Base-by-base conservation (phyloP, 345 rosid species). In the Syzygium grande region DNA sequence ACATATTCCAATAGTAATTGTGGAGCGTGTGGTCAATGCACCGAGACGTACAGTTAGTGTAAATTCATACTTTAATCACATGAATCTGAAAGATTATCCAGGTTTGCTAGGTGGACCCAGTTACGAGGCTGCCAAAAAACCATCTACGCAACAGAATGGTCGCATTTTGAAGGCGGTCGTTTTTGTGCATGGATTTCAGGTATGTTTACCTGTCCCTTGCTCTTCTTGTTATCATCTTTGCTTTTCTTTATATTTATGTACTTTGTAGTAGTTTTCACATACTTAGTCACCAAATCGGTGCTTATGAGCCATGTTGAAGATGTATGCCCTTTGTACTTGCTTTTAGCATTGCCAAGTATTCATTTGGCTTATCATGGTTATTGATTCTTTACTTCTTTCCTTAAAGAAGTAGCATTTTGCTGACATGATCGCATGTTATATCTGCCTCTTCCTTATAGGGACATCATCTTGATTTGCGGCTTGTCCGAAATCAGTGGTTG, bases 121-220 rank as follows among this genome's bases (percentile, higher is more conserved):
- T 56, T 84, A 89, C 61, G 93, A 92, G 55, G 84, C 89, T 16
- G 89, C 87, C 56, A 93, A 90, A 83, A 91, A 91, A 84, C 84
- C 88, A 63, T 87, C 91, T 85, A 89, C 79, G n/a, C 91, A 86
- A 65, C 92, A 92, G 87, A 93, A 59, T 80, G 90, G 90, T 54
- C 88, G 88, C 38, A 93, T 94, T 52, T 91, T 98, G 90, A 98
- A 96, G 92, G 89, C 94, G 58, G 98, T 94, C 59, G 90, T 98
- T 63, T 98, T 98, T 79, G 98, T 98, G 90, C 99, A 96, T 90
- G 99, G 99, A 54, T 98, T 98, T 93, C 99, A 98, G 98, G 99
- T 91, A 95, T 92, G 95, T 87, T 87, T 77, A 68, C 30, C 55
- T 86, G 55, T 63, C 43, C 34, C 54, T 25, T 59, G 51, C 52